Evolutionary conservation across 2,329 filamentous ascomycete species (phyloP).

Genomic region (Colletotrichum tamarilloi): DNA sequence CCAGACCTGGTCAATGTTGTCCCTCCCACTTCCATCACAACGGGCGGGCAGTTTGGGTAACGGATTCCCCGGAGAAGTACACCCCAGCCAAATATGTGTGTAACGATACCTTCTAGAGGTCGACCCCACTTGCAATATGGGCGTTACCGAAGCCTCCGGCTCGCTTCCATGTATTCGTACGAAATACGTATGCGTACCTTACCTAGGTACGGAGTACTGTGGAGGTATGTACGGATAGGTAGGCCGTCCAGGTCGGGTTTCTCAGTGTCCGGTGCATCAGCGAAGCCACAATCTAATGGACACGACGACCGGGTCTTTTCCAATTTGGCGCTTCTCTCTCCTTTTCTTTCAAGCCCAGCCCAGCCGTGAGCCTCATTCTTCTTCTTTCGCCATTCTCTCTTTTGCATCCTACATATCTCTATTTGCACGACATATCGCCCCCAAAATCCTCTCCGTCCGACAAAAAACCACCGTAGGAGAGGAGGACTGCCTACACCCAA

Average conservation of each 20-base stretch:
- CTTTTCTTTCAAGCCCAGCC: not conserved
- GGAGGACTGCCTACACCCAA: not conserved
- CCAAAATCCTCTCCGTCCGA: not conserved
- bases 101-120: not conserved
- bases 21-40: constrained; percentile 1
- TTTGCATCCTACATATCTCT: not conserved
- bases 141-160: constrained; percentile 32
- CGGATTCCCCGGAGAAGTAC: not conserved
- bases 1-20: not conserved
- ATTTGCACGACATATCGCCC: not conserved
- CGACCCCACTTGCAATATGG: constrained; percentile 16
- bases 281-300: constrained; percentile 10
- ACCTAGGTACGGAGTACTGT: too few species aligned
- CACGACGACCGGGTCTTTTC: not conserved
- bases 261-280: not conserved
- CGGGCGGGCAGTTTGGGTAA: not conserved
- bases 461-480: not conserved
- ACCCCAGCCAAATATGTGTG: not conserved
- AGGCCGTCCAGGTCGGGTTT: not conserved
- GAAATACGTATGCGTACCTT: not conserved
- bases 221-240: not conserved
- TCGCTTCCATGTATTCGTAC: not conserved
- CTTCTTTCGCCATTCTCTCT: not conserved
- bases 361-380: constrained; percentile 4
- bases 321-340: constrained; percentile 6